phyloP scores from a whole-genome alignment of 2,329 filamentous ascomycete species.

The Exophiala sp. region DNA sequence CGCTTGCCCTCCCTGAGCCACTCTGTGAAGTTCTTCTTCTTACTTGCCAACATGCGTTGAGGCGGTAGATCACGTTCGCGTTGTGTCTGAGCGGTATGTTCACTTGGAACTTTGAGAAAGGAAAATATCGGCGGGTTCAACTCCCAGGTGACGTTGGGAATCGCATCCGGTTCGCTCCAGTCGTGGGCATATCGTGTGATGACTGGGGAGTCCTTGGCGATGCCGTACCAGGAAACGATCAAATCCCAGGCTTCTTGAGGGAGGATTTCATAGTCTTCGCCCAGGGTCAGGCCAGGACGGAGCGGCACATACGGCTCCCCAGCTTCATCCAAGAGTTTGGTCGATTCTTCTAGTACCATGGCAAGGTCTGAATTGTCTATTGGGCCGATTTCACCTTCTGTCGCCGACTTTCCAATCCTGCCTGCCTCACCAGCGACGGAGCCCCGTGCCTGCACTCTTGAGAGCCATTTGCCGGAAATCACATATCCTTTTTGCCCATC shows the following conservation, averaged over 20 bases:
- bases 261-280: slow-evolving; percentile 70
- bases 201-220: slow-evolving; percentile 61
- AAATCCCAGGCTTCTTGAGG: slow-evolving; percentile 75
- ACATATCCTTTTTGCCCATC: slow-evolving; percentile 72
- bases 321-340: slow-evolving; percentile 41
- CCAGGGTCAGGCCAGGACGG: slow-evolving; percentile 57
- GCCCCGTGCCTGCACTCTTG: slow-evolving; percentile 62
- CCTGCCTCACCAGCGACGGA: slow-evolving; percentile 47
- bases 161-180: slow-evolving; percentile 52
- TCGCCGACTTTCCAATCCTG: slow-evolving; percentile 53
- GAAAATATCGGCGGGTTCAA: slow-evolving; percentile 78
- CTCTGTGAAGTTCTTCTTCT: slow-evolving; percentile 61
- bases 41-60: slow-evolving; percentile 63
- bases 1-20: slow-evolving; percentile 71
- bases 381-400: slow-evolving; percentile 63
- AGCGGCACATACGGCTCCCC: slow-evolving; percentile 62
- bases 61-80: slow-evolving; percentile 59
- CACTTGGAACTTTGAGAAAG: slow-evolving; percentile 69
- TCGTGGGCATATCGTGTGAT: slow-evolving; percentile 75
- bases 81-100: slow-evolving; percentile 53
- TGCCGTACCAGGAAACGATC: slow-evolving; percentile 74
- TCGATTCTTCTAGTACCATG: slow-evolving; percentile 47
- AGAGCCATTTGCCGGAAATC: slow-evolving; percentile 74
- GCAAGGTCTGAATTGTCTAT: slow-evolving; percentile 85
- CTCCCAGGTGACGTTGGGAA: slow-evolving; percentile 71